Percentiles rank a stretch among this genome's conserved stretches.
phyloP scores from a whole-genome alignment of 2,329 filamentous ascomycete genomes.

The Lizonia empirigonia region DNA sequence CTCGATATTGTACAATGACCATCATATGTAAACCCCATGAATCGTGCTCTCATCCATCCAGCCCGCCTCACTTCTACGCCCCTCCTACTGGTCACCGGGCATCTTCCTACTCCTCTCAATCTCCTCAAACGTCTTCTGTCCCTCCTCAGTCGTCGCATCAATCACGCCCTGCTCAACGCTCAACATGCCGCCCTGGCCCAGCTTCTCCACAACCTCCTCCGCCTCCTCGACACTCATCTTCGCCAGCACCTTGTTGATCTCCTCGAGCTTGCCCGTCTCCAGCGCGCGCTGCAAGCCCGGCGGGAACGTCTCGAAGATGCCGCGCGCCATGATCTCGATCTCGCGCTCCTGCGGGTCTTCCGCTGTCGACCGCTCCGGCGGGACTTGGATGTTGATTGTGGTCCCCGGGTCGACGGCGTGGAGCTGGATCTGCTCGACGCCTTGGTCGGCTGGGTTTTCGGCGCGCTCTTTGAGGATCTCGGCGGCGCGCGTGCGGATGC shows the following conservation, averaged over 20 bases:
- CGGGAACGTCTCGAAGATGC: conserved; percentile 83
- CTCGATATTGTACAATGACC: conserved; percentile 13
- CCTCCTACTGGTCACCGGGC: conserved; percentile 47
- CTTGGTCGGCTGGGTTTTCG: conserved; percentile 59
- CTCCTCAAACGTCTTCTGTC: conserved; percentile 75
- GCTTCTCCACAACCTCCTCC: conserved; percentile 79
- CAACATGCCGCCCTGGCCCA: conserved; percentile 84
- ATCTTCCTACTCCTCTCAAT: conserved; percentile 56
- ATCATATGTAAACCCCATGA: neutral
- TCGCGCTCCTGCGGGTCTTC: conserved; percentile 61
- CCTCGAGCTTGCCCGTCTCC: conserved; percentile 85
- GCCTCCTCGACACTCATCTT: conserved; percentile 89
- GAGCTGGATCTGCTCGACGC: conserved; percentile 94
- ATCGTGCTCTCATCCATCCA: neutral
- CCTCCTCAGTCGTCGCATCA: conserved; percentile 89
- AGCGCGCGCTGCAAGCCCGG: conserved; percentile 81
- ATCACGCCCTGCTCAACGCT: conserved; percentile 93
- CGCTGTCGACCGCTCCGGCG: conserved; percentile 59
- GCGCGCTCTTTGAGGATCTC: conserved; percentile 71
- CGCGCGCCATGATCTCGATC: conserved; percentile 64
- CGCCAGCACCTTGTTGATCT: conserved; percentile 84
- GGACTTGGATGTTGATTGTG: conserved; percentile 85
- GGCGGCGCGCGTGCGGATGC: conserved; percentile 76
- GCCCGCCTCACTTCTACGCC: neutral
- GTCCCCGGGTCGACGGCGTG: conserved; percentile 95